Evolutionary conservation across 2,329 filamentous ascomycete species (phyloP), one percentile per base, ranked within the genome.

Genomic region (Penicillium oxalicum): DNA sequence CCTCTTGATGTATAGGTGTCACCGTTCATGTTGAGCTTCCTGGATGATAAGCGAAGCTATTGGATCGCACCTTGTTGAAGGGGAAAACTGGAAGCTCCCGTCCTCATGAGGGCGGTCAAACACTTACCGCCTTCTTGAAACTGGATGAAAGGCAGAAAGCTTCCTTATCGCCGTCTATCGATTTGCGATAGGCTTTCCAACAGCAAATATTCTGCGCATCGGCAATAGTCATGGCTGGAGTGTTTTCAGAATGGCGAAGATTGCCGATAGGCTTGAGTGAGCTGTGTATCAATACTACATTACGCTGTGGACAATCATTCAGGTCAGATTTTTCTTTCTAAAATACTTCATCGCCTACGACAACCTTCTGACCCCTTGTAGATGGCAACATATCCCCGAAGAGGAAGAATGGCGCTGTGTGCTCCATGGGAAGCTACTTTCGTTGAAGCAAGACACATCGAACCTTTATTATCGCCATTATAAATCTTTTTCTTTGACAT

Each of bases 261-360:
- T 73, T 98, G 58, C 90, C 93, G 25, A 74, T 96, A 36, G 87
- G 78, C 52, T 73, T 95, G 32, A 81, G 84, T 4, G 93, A 98
- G 66, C 80, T 98, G 4, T 96, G 89, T 66, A 90, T 98, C 57
- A 89, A 95, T 61, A 98, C 91, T 0, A 95, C 90, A 0, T 75
- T 98, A 32, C 84, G 91, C 53, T 98, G 93, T 67, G 93, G 93
- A 3, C 93, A 98, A 68, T 95, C 91, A 0, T 98, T 98, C 59
- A 74, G 82, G 80, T 82, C 68, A 50, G 56, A 24, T 9, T 5
- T 25, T 5, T 25, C 11, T 9, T 55, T 40, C 6, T 8, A 13
- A 9, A 9, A 4, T 25, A 37, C 54, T 45, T 12, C 26, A 35
- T 32, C 42, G 24, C 25, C 9, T 25, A 32, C 25, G 28, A 8